A percentile compares a stretch with the other conserved stretches of the same genome.
Evolutionary conservation across 78 protist species (phyloP).

Genomic region (Cavenderia fasciculata): DNA sequence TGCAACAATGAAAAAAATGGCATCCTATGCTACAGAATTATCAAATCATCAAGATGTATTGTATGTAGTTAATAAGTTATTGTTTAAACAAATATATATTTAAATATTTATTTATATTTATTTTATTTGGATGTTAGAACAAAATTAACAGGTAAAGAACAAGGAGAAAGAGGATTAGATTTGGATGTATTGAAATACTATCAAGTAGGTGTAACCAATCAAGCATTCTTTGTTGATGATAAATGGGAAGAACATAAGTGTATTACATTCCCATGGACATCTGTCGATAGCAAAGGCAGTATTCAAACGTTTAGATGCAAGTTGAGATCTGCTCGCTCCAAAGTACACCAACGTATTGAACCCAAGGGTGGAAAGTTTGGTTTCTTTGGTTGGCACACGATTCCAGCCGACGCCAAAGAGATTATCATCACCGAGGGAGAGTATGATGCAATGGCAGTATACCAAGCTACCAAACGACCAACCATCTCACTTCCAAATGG

Average conservation of each 20-base stretch:
- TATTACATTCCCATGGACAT: slow-evolving; percentile 85
- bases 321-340: slow-evolving; percentile 61
- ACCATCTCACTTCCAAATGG: slow-evolving; percentile 90
- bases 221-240: slow-evolving; percentile 38
- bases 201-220: slow-evolving; percentile 64
- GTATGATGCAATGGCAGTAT: slow-evolving; percentile 90
- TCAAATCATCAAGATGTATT: slow-evolving; percentile 16
- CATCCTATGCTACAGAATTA: slow-evolving; percentile 18
- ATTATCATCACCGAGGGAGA: slow-evolving; percentile 87
- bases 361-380: slow-evolving; percentile 85
- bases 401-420: slow-evolving; percentile 70
- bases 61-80: slow-evolving; percentile 1
- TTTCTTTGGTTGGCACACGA: slow-evolving; percentile 86
- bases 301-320: slow-evolving; percentile 42
- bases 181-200: slow-evolving; percentile 37
- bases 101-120: background rate
- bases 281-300: slow-evolving; percentile 35
- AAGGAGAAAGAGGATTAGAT: slow-evolving; percentile 58
- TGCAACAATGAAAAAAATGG: slow-evolving; percentile 31
- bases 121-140: background rate
- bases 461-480: slow-evolving; percentile 82
- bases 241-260: slow-evolving; percentile 78
- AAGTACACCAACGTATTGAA: slow-evolving; percentile 64
- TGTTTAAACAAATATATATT: background rate
- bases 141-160: slow-evolving; percentile 43